Base-by-base conservation (phyloP, 108 stramenopile species). In the Fragilaria radians region DNA sequence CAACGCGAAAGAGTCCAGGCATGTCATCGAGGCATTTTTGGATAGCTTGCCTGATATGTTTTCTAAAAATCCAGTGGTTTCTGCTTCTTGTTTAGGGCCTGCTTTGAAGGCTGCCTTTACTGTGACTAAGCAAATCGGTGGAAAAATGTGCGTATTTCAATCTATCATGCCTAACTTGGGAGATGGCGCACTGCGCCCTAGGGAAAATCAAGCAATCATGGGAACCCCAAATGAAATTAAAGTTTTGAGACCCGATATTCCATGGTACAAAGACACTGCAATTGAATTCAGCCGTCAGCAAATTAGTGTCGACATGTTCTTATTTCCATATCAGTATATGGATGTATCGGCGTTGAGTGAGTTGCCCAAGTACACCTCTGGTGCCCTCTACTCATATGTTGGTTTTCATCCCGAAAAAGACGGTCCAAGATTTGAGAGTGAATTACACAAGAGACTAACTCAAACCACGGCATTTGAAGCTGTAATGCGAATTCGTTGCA, bases 401-500 rank as follows among this genome's bases (percentile, higher is more conserved):
- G 76, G 72, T 42, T 99, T 96, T 68, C 65, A 76, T 46, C 64
- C 60, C 45, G 74, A 76, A 21, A 60, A 61, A 3, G 95, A 99
- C 67, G 96, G 89, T 4, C 71, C 63, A 4, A 73, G 82, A 56
- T 88, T 96, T 54, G 90, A 83, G 55, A 73, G 78, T 7, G 95
- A 97, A 65, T 65, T 99, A 1, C 23, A 61, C 34, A 79, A 86
- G 34, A 71, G 70, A 1, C 69, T 97, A 62, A 91, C 93, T 19
- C 81, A 94, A 30, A 59, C 69, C 27, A 97, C 94, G 19, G 95
- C 88, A 18, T 97, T 97, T 68, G 98, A 99, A 76, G 86, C 96
- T 18, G 98, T 99, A 48, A 93, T 97, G 93, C 80, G 98, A 17
- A 93, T 97, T 53, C 89, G 98, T 27, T 92, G 91, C 55, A 95